Evolutionary conservation across 73 alveolate genomes (phyloP).

Genomic region (Paramecium sexaurelia): DNA sequence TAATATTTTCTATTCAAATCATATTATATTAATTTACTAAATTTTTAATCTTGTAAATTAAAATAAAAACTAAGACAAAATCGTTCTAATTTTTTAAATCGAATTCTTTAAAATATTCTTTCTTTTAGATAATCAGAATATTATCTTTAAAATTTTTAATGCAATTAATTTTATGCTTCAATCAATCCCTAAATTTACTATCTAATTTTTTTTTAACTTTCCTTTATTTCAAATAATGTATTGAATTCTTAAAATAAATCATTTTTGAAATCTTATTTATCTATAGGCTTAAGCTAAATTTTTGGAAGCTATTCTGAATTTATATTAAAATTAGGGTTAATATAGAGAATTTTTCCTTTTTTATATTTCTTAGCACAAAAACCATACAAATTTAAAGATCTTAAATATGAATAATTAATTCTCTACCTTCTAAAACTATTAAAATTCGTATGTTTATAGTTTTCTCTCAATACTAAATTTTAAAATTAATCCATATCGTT

Average conservation of each 20-base stretch:
- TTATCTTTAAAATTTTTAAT: background rate
- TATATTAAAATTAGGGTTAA: background rate
- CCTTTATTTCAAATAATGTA: background rate
- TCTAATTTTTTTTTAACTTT: background rate
- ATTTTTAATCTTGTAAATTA: background rate
- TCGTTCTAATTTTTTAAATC: background rate
- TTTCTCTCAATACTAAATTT: background rate
- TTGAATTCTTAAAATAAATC: background rate
- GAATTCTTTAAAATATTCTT: background rate
- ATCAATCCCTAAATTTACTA: background rate
- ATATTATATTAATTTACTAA: background rate
- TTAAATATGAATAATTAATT: background rate
- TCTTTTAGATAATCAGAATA: background rate
- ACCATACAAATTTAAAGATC: background rate
- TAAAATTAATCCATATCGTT: background rate
- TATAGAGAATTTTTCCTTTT: background rate
- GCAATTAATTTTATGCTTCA: background rate
- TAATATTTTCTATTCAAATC: background rate
- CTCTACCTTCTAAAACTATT: background rate
- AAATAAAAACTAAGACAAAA: background rate
- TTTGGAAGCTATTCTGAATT: background rate
- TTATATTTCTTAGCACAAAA: background rate
- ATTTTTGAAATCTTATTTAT: background rate
- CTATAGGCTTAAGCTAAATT: background rate
- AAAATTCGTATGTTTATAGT: background rate